Conservation (phyloP, 306 rosid species). For the Cucurbita argyrosperma region DNA sequence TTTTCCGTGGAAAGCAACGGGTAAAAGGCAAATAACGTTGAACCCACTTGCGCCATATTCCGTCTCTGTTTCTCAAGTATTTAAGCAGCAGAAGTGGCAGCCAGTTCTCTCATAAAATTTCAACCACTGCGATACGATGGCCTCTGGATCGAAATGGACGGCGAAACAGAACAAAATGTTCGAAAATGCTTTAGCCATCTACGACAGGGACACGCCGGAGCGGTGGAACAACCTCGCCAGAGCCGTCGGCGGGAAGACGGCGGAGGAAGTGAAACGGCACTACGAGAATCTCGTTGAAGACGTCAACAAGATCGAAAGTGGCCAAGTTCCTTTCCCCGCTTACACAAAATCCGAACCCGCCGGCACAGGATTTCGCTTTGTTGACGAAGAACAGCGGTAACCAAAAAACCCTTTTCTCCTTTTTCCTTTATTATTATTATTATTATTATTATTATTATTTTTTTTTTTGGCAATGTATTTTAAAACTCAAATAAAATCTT, state of each 20-base stretch:
- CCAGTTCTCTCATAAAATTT: not conserved
- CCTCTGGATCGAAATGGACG: slow-evolving; percentile 31
- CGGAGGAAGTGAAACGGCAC: slow-evolving; percentile 60
- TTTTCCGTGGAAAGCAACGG: slow-evolving; percentile 2
- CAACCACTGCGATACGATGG: not conserved
- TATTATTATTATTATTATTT: no score
- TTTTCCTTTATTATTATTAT: not conserved
- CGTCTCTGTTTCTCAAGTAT: not conserved
- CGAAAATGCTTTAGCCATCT: slow-evolving; percentile 63
- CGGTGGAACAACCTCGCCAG: slow-evolving; percentile 61
- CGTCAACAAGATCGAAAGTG: slow-evolving; percentile 52
- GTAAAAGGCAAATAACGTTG: not conserved
- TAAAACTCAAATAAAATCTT: not conserved
- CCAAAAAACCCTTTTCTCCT: no score
- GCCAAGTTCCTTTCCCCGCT: slow-evolving; percentile 55
- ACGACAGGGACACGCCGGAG: slow-evolving; percentile 46
- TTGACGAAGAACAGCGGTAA: slow-evolving; percentile 34
- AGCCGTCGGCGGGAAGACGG: slow-evolving; percentile 66
- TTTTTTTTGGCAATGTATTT: not conserved
- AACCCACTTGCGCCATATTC: slow-evolving; percentile 5
- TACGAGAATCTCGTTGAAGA: slow-evolving; percentile 57
- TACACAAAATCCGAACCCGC: slow-evolving; percentile 23
- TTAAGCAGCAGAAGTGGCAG: not conserved
- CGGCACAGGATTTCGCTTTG: slow-evolving; percentile 14
- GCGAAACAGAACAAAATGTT: slow-evolving; percentile 56